These are phyloP conservation scores for Oryza australiensis DNA, from an alignment of 176 grass and related monocot genomes.

Conservation along the genomic window DNA sequence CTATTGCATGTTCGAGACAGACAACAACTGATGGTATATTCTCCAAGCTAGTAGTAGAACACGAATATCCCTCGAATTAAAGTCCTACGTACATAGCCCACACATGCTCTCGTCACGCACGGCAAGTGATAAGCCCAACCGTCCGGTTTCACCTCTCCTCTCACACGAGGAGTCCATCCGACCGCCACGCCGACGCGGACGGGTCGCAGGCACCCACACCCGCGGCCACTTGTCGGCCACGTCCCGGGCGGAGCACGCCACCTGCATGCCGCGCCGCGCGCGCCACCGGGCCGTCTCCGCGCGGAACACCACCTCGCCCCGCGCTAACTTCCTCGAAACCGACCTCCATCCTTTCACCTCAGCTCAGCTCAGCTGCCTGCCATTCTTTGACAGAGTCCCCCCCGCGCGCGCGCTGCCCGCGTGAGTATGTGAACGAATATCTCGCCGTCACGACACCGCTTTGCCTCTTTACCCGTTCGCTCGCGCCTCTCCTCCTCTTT, in stretches of 20 bases:
- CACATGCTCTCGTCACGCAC: not conserved
- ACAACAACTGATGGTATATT: not conserved
- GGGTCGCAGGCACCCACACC: not conserved
- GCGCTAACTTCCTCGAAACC: not conserved
- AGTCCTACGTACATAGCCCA: not conserved
- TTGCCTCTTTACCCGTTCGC: too few species aligned
- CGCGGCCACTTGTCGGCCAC: slow-evolving; percentile 14
- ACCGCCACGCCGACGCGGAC: slow-evolving; percentile 17
- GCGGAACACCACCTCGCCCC: too few species aligned
- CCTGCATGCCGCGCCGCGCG: too few species aligned
- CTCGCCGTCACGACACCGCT: not conserved
- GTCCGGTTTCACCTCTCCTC: not conserved
- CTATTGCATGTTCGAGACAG: not conserved
- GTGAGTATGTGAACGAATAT: not conserved
- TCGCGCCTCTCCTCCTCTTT: too few species aligned
- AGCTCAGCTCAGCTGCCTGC: not conserved
- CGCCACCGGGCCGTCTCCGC: too few species aligned
- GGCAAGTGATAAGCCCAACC: not conserved
- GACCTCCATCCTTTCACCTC: not conserved
- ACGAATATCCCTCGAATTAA: not conserved
- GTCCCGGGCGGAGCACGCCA: not conserved
- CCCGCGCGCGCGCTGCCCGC: too few species aligned
- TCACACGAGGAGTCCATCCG: too few species aligned
- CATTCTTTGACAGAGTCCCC: not conserved
- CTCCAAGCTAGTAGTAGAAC: not conserved